Evolutionary conservation across 2,329 filamentous ascomycete species (phyloP), one percentile per base, ranked within the genome.

Genomic region (Fonsecaea nubica): DNA sequence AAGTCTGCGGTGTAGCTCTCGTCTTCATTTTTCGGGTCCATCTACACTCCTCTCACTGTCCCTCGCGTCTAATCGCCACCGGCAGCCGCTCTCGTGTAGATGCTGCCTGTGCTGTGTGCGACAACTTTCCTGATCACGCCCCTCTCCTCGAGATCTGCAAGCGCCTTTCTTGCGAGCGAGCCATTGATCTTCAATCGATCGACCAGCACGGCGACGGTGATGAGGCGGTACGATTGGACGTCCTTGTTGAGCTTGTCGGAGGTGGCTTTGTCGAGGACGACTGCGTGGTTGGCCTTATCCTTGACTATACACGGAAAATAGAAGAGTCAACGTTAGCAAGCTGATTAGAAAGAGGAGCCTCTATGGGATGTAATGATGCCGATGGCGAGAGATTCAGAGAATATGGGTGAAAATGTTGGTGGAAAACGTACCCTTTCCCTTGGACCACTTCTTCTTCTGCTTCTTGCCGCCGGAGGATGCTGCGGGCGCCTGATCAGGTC

Each of bases 181-280:
- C 95, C 96, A 87, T 99, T 99, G 88, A 99, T 96, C 93, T 99
- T 99, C 84, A 99, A 89, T 84, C 95, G 90, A 86, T 99, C 95
- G 89, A 99, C 95, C 79, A 99, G 93, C 78, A 92, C 94, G 79
- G 95, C 93, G 79, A 98, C 91, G 81, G 95, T 98, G 86, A 99
- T 93, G 83, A 99, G 93, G 81, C 95, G 93, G 91, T 98, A 99
- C 74, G 95, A 97, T 85, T 98, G 95, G 78, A 99, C 96, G 89
- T 99, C 95, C 89, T 99, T 99, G 89, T 97, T 91, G 83, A 99
- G 93, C 88, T 96, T 97, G 86, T 99, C 95, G 76, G 91, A 91
- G 80, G 91, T 97, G 85, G 87, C 81, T 90, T 99, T 99, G 88
- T 99, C 95, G 85, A 99, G 92, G 81, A 98, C 88, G 84, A 99